Percentiles rank a stretch among this genome's conserved stretches.
Evolutionary conservation across 257 asterid species (phyloP).

Genomic region (Nicotiana sylvestris): DNA sequence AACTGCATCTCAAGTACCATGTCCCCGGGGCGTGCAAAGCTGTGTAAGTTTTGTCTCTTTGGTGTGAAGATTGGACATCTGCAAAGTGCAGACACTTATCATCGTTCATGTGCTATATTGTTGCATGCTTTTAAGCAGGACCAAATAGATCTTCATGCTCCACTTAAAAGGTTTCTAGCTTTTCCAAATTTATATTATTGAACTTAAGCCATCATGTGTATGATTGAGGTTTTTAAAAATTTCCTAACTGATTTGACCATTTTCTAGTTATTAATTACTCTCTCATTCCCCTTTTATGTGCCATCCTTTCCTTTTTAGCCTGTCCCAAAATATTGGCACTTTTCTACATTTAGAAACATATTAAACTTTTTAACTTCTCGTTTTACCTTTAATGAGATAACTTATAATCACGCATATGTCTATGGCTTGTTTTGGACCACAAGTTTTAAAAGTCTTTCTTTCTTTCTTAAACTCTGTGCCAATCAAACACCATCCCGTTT

Average conservation of each 20-base stretch:
- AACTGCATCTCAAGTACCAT: slow-evolving; percentile 81
- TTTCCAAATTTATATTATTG: not conserved
- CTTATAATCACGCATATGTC: no score
- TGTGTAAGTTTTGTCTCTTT: slow-evolving; percentile 41
- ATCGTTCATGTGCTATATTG: not conserved
- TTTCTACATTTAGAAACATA: no score
- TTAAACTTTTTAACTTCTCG: no score
- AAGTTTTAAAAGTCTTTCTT: no score
- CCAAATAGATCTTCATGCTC: not conserved
- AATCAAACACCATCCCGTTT: no score
- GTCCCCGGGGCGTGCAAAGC: slow-evolving; percentile 90
- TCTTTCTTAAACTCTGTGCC: no score
- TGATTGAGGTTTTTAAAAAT: not conserved
- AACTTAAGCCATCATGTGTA: not conserved
- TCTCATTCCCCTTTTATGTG: no score
- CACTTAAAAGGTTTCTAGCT: not conserved
- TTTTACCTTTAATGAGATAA: no score
- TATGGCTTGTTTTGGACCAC: no score
- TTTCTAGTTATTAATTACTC: not conserved
- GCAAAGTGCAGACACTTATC: not conserved
- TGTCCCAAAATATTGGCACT: no score
- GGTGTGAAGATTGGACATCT: not conserved
- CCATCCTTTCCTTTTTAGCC: no score
- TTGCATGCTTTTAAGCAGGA: not conserved
- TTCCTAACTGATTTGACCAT: not conserved